A percentile compares a stretch with the other conserved stretches of the same genome.
phyloP scores from a whole-genome alignment of 2,329 filamentous ascomycete genomes.

The Alternaria incomplexa region DNA sequence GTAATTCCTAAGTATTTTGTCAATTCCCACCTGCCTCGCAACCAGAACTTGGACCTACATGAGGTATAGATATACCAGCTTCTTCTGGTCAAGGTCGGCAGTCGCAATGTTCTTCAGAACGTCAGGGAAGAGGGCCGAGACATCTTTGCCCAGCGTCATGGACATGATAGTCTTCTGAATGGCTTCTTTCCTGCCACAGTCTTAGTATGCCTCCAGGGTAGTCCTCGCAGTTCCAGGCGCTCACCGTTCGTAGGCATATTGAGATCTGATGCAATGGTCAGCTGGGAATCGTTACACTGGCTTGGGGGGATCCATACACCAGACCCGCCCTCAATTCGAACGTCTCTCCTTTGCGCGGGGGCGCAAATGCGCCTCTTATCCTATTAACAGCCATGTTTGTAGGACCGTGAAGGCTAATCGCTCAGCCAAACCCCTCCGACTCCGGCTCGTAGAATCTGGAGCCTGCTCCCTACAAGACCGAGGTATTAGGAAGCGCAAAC shows the following conservation, averaged over 20 bases:
- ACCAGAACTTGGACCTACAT: slow-evolving; percentile 65
- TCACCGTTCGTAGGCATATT: slow-evolving; percentile 95
- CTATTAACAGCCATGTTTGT: slow-evolving; percentile 88
- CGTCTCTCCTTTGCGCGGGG: slow-evolving; percentile 94
- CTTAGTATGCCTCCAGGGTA: slow-evolving; percentile 42
- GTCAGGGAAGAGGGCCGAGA: slow-evolving; percentile 95
- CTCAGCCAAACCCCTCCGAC: slow-evolving; percentile 45
- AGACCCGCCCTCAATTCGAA: slow-evolving; percentile 95
- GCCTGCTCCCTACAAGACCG: background rate
- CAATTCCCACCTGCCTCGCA: background rate
- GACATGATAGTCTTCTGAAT: slow-evolving; percentile 99
- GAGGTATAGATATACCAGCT: slow-evolving; percentile 96
- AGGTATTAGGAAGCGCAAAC: background rate
- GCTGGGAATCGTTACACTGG: slow-evolving; percentile 20
- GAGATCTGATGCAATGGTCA: slow-evolving; percentile 68
- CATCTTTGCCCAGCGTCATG: slow-evolving; percentile 98
- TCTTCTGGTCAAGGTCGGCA: slow-evolving; percentile 94
- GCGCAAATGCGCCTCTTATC: slow-evolving; percentile 90
- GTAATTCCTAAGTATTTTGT: slow-evolving; percentile 76
- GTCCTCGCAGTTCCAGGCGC: slow-evolving; percentile 6
- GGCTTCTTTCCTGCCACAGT: slow-evolving; percentile 76
- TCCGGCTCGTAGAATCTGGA: slow-evolving; percentile 14
- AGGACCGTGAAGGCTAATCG: slow-evolving; percentile 36
- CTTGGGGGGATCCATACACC: slow-evolving; percentile 58
- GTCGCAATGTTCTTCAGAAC: slow-evolving; percentile 99